Base-by-base conservation (phyloP, 495 filamentous ascomycete species). In the Elasticomyces elasticus region DNA sequence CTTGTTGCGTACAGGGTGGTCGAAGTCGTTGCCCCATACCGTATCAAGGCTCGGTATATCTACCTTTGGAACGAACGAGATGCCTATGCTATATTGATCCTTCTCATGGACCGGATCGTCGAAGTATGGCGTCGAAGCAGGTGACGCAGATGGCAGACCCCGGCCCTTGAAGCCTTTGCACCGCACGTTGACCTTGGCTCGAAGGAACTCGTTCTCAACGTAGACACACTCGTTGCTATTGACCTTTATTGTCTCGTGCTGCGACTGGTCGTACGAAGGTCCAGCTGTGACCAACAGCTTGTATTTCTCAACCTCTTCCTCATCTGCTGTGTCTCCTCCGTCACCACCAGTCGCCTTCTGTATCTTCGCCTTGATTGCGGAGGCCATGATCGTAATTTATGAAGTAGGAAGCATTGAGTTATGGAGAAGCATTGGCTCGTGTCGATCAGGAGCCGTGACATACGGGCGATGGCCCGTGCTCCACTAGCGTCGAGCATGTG, bases 1-100 rank as follows among this genome's bases (percentile, higher is more conserved):
- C 13, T 82, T 76, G 59, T 92, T 81, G 43, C 88, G 79, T 53
- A 97, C 86, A 0, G 91, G 88, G 33, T 83, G 77, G 59, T 91
- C 87, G 59, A 95, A 95, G 69, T 94, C 85, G 66, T 95, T 95
- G 22, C 91, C 90, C 62, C 91, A 95, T 45, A 95, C 75, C 6
- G 95, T 79, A 54, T 87, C 82, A 25, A 79, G 67, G 46, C 80
- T 87, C 5, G 75, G 74, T 20, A 95, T 80, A 49, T 68, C 67
- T 27, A 65, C 56, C 55, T 84, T 82, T 42, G 85, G 87, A 5
- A 76, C 75, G 64, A 96, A 84, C 24, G 77, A 70, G 66, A 94
- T 84, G 27, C 75, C 76, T 61, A 97, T 85, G 63, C 78, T 82
- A 69, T 95, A 96, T 61, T 83, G 81, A 69, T 95, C 89, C 30